Conservation (phyloP, 495 filamentous ascomycete species). For the Hypoxylon fragiforme region DNA sequence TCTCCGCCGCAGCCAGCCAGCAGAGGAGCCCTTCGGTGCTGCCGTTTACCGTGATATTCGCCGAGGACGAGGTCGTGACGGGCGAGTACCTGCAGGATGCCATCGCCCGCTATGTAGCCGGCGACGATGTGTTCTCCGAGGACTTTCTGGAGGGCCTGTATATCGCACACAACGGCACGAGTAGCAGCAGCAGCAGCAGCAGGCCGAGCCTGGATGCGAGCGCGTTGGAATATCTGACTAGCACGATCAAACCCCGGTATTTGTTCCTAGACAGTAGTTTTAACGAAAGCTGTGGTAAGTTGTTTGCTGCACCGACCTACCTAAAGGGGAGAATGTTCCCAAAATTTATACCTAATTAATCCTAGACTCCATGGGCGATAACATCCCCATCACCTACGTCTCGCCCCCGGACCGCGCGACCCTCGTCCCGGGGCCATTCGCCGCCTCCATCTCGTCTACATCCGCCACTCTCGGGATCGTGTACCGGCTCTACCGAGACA, state of each 20-base stretch:
- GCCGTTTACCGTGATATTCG: constrained; percentile 32
- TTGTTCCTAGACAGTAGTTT: constrained; percentile 18
- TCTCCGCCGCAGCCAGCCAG: constrained; percentile 2
- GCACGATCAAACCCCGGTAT: constrained; percentile 8
- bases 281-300: constrained; percentile 1
- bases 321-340: not conserved
- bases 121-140: constrained; percentile 30
- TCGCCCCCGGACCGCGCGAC: constrained; percentile 5
- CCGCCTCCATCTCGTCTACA: constrained; percentile 27
- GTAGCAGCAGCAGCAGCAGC: constrained; percentile 11
- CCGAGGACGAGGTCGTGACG: constrained; percentile 30
- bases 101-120: constrained; percentile 20
- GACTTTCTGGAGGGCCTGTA: constrained; percentile 42
- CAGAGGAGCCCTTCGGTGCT: constrained; percentile 8
- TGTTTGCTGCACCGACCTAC: no score
- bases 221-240: constrained; percentile 15
- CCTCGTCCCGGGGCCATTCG: constrained; percentile 47
- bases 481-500: constrained; percentile 54
- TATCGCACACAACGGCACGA: constrained; percentile 29
- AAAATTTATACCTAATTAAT: not conserved
- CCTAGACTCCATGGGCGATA: not conserved
- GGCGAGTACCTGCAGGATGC: constrained; percentile 12
- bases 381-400: constrained; percentile 3
- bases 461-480: constrained; percentile 46
- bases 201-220: constrained; percentile 12